Percentiles rank a stretch among this genome's conserved stretches.
Conservation (phyloP, 2,329 filamentous ascomycete species). For the Alternaria hordeiaustralica region DNA sequence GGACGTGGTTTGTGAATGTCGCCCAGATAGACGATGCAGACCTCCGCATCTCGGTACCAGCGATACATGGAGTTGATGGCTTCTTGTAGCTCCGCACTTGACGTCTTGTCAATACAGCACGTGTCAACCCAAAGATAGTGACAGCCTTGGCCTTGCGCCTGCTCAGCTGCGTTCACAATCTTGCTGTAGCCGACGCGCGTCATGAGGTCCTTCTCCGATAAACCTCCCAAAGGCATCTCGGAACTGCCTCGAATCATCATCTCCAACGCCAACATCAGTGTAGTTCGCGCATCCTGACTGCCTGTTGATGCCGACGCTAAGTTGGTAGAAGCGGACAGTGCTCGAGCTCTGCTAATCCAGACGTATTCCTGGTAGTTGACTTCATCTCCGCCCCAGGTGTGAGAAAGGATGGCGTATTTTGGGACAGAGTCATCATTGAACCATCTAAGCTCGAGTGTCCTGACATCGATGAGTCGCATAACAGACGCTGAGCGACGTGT, state of each 20-base stretch:
- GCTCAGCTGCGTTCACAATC: slow-evolving; percentile 21
- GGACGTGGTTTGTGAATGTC: slow-evolving; percentile 17
- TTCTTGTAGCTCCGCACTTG: slow-evolving; percentile 30
- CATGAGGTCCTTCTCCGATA: slow-evolving; percentile 23
- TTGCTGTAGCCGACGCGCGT: slow-evolving; percentile 24
- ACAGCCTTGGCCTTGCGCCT: slow-evolving; percentile 17
- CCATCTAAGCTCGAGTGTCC: slow-evolving; percentile 27
- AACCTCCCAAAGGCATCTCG: slow-evolving; percentile 3
- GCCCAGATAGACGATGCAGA: slow-evolving; percentile 30
- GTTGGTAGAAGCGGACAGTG: slow-evolving; percentile 6
- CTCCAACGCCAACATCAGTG: slow-evolving; percentile 26
- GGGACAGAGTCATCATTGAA: slow-evolving; percentile 31
- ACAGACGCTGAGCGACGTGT: slow-evolving; percentile 7
- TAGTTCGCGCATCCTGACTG: slow-evolving; percentile 14
- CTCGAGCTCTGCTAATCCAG: slow-evolving; percentile 23
- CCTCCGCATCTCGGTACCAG: slow-evolving; percentile 28
- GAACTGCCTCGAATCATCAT: slow-evolving; percentile 25
- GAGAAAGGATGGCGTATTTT: slow-evolving; percentile 32
- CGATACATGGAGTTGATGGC: slow-evolving; percentile 38
- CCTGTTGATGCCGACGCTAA: slow-evolving; percentile 1
- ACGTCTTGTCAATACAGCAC: slow-evolving; percentile 34
- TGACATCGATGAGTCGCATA: slow-evolving; percentile 38
- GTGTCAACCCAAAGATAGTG: slow-evolving; percentile 36
- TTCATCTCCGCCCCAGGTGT: slow-evolving; percentile 27
- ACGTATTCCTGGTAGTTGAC: slow-evolving; percentile 26